Percentiles rank a stretch among this genome's conserved stretches.
phyloP scores from a whole-genome alignment of 2,329 filamentous ascomycete genomes.

The Tolypocladium ovalisporum region DNA sequence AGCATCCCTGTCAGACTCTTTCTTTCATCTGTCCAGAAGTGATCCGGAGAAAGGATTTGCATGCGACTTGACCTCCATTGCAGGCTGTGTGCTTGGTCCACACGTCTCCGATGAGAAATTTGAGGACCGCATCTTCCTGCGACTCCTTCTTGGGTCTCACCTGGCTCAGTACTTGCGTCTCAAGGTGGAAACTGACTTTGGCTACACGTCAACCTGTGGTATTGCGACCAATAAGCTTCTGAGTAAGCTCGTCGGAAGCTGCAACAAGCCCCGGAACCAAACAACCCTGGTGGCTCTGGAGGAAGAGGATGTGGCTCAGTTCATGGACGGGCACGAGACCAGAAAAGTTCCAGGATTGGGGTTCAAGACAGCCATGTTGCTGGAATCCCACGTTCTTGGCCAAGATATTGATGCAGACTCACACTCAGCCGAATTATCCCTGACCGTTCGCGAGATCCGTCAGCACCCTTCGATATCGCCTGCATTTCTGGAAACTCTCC shows the following conservation, averaged over 20 bases:
- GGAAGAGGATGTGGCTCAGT: slow-evolving; percentile 43
- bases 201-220: slow-evolving; percentile 81
- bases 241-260: slow-evolving; percentile 72
- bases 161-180: slow-evolving; percentile 64
- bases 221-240: slow-evolving; percentile 81
- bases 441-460: slow-evolving; percentile 59
- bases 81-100: slow-evolving; percentile 44
- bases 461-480: slow-evolving; percentile 51
- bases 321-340: slow-evolving; percentile 67
- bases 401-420: slow-evolving; percentile 19
- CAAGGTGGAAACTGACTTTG: slow-evolving; percentile 62
- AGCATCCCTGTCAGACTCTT: slow-evolving; percentile 54
- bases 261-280: slow-evolving; percentile 80
- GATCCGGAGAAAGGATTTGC: slow-evolving; percentile 73
- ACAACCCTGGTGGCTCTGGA: slow-evolving; percentile 68
- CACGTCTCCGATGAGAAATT: slow-evolving; percentile 12
- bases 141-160: slow-evolving; percentile 70
- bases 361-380: slow-evolving; percentile 44
- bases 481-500: slow-evolving; percentile 52
- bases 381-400: slow-evolving; percentile 43
- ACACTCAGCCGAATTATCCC: slow-evolving; percentile 26
- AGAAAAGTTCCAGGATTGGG: slow-evolving; percentile 80
- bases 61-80: slow-evolving; percentile 60
- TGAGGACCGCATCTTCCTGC: slow-evolving; percentile 35
- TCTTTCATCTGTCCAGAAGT: slow-evolving; percentile 63